Evolutionary conservation across 2,329 filamentous ascomycete species (phyloP), one percentile per base, ranked within the genome.

Genomic region (Macrophomina phaseolina): DNA sequence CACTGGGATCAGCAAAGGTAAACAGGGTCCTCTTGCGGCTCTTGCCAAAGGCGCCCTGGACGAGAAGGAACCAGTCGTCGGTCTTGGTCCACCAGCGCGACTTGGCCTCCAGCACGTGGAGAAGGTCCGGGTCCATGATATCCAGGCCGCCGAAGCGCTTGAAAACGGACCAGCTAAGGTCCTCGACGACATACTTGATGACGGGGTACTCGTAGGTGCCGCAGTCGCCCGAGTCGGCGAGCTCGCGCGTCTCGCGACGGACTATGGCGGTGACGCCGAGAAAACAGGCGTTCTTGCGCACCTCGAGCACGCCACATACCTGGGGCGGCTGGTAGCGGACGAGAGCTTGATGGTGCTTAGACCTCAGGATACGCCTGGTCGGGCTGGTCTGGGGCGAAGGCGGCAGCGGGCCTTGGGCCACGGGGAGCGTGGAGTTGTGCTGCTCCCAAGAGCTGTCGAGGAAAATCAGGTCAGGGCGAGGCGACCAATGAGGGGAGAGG

Each of bases 191-290:
- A 32, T 51, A 63, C 45, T 52, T 63, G 30, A 52, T 23, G n/a
- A 49, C 36, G 4, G 60, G 60, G 34, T 63, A 63, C 36, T 63
- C 60, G 46, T 46, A 40, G 45, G 46, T 40, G 18, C 45, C 45
- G n/a, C 23, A 40, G 34, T 38, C 60, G 45, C 45, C 34, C 8
- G 45, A 40, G 60, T 49, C 46, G 48, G 48, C 60, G 8, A 40
- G 36, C 60, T 63, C 45, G 1, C 60, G 45, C 32, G 60, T 40
- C 45, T 63, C 60, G 5, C 48, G 60, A 3, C 60, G 60, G 3
- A 63, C 60, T 14, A 63, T 63, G 60, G 60, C 60, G 60, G 60
- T 63, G 60, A 63, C 60, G 46, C 60, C 60, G 5, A 63, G 60
- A 14, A 40, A 49, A 30, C 45, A 52, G 11, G 60, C 60, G 32